A percentile compares a stretch with the other conserved stretches of the same genome.
These are phyloP conservation scores for Globisporangium recalcitrans DNA, from an alignment of 352 stramenopile species.

Conservation along the genomic window DNA sequence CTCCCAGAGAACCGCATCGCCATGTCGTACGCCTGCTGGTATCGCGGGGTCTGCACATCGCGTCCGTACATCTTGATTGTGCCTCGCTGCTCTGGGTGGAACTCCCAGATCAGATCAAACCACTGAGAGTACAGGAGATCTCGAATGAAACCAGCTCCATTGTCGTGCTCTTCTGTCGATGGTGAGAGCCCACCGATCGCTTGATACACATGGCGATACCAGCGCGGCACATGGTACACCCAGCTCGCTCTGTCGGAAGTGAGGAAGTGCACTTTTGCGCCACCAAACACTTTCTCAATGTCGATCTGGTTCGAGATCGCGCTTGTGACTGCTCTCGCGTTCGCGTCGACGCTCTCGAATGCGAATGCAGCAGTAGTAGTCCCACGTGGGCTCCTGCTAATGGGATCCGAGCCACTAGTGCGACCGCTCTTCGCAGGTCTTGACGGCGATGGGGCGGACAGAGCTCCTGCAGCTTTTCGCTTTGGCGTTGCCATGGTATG, in stretches of 20 bases:
- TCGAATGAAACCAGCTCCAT: neutral
- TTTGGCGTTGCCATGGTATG: neutral
- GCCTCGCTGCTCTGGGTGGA: constrained; percentile 53
- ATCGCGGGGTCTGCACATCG: constrained; percentile 50
- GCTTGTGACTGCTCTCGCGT: neutral
- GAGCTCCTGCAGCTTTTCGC: neutral
- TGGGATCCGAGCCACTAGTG: neutral
- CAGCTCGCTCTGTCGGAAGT: constrained; percentile 36
- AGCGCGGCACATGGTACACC: constrained; percentile 53
- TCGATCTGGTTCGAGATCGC: neutral
- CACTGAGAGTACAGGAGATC: constrained; percentile 6
- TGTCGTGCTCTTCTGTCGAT: neutral
- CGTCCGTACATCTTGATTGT: constrained; percentile 70
- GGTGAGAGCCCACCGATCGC: neutral
- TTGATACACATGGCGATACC: constrained; percentile 33
- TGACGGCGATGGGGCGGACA: neutral
- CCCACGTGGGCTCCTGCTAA: neutral
- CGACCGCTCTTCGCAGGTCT: neutral
- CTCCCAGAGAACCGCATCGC: constrained; percentile 59
- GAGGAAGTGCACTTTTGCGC: constrained; percentile 18
- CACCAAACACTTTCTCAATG: neutral
- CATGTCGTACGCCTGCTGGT: constrained; percentile 56
- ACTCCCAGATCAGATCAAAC: constrained; percentile 46
- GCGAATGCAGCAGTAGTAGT: neutral
- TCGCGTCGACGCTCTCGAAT: constrained; percentile 24